Conservation (phyloP, 2,329 filamentous ascomycete genomes). For the Ceratocystis albifundus region DNA sequence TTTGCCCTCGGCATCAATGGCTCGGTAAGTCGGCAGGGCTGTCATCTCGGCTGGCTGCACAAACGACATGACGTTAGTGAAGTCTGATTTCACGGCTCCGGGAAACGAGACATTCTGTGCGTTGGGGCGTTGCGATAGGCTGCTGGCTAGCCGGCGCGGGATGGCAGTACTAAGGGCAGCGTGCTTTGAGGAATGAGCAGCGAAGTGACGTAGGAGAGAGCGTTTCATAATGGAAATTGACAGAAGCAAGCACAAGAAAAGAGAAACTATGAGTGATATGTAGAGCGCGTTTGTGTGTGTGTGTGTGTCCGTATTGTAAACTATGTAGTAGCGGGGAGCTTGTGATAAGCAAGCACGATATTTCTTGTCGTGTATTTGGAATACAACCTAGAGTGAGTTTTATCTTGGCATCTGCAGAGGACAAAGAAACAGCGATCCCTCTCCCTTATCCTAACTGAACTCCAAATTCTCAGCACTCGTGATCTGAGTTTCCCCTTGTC, state of each 20-base stretch:
- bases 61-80: conserved; percentile 70
- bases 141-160: conserved; percentile 30
- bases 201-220: not conserved
- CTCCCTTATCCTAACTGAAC: not conserved
- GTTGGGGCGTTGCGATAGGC: conserved; percentile 45
- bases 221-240: not conserved
- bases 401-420: no score
- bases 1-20: conserved; percentile 77
- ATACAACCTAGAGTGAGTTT: no score
- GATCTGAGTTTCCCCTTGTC: not conserved
- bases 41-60: conserved; percentile 58
- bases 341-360: no score
- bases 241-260: no score
- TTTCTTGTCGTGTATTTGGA: no score
- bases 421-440: not conserved
- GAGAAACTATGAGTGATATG: no score
- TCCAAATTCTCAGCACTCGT: not conserved
- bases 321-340: no score
- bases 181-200: not conserved
- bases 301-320: no score
- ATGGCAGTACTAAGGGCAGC: not conserved
- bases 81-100: conserved; percentile 88
- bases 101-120: conserved; percentile 61
- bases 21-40: conserved; percentile 80
- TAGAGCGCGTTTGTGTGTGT: no score